Conservation (phyloP, 2,329 filamentous ascomycete species). For the Lomentospora prolificans region DNA sequence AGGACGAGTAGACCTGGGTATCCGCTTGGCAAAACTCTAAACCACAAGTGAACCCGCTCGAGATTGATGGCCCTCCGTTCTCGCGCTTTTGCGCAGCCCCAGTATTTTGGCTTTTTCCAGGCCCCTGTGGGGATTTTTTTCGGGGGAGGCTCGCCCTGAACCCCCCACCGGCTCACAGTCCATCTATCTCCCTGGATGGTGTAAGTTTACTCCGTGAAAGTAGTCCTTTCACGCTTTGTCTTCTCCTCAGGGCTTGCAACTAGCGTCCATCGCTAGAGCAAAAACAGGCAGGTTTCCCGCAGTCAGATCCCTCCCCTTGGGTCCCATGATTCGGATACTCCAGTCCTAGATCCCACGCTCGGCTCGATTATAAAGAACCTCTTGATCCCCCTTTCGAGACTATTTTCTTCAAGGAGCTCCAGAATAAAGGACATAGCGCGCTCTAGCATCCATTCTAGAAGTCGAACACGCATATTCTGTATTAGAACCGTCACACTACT, state of each 20-base stretch:
- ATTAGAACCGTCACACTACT: not conserved
- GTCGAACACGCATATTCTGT: not conserved
- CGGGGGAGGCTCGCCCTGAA: not conserved
- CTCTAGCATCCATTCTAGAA: not conserved
- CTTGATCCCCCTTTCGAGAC: not conserved
- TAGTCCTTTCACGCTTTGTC: not conserved
- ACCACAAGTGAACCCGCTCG: not conserved
- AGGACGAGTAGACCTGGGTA: not conserved
- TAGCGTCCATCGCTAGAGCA: not conserved
- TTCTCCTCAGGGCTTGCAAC: not conserved
- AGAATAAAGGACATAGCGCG: not conserved
- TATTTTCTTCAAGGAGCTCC: not conserved
- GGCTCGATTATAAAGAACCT: not conserved
- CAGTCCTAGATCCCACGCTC: not conserved
- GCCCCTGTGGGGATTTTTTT: not conserved
- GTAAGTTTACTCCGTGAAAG: not conserved
- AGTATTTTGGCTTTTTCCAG: not conserved
- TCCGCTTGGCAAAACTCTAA: not conserved
- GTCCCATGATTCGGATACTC: not conserved
- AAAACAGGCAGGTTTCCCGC: constrained; percentile 1
- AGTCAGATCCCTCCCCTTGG: constrained; percentile 2
- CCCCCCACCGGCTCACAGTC: not conserved
- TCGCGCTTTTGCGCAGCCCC: not conserved
- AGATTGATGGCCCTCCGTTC: not conserved
- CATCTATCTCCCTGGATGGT: not conserved